phyloP scores from a whole-genome alignment of 768 basidiomycete species.

The Suillus decipiens region DNA sequence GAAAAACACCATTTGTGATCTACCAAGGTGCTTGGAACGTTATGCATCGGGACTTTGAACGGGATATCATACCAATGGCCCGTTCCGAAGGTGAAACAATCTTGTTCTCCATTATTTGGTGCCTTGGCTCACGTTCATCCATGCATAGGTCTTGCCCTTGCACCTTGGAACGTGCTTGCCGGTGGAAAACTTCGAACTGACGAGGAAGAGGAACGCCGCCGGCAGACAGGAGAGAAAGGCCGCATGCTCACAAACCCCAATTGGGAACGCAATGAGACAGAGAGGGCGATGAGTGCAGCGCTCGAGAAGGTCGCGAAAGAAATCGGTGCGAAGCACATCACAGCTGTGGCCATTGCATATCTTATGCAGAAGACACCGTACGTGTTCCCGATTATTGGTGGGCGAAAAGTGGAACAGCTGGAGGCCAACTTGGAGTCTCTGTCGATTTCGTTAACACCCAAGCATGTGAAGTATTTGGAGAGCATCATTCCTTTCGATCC shows the following conservation, averaged over 20 bases:
- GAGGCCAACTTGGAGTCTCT: neutral
- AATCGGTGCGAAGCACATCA: neutral
- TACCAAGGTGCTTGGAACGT: conserved; percentile 1
- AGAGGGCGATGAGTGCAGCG: neutral
- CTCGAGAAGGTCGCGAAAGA: neutral
- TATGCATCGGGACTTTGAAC: neutral
- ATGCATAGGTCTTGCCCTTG: neutral
- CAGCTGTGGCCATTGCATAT: neutral
- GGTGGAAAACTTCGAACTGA: neutral
- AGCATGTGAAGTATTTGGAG: neutral
- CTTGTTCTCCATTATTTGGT: neutral
- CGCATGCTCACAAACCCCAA: neutral
- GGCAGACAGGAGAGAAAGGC: neutral
- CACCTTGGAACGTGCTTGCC: neutral
- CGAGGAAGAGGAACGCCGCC: neutral
- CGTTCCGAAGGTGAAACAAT: neutral
- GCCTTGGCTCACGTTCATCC: neutral
- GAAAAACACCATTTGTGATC: neutral
- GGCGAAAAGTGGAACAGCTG: neutral
- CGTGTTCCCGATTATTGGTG: neutral
- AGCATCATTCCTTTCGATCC: neutral
- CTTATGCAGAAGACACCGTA: neutral
- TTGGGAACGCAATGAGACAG: neutral
- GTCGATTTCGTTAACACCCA: neutral
- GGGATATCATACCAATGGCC: neutral